Conservation (phyloP, 2,329 filamentous ascomycete genomes). For the Cordyceps javanica region DNA sequence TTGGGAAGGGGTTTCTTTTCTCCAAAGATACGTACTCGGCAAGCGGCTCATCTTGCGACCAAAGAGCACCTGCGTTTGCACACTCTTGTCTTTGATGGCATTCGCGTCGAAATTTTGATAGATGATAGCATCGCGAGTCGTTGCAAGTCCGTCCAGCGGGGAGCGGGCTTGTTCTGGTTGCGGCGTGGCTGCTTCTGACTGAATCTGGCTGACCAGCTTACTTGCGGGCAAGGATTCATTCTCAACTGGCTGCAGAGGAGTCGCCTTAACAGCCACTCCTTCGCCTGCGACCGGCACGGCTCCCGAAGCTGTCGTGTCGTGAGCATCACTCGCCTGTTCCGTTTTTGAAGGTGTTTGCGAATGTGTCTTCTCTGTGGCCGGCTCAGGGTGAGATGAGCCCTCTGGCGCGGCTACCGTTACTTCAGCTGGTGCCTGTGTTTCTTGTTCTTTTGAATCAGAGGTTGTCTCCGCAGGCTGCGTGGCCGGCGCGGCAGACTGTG, state of each 20-base stretch:
- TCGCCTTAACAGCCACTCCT: background rate
- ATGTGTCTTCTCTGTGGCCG: background rate
- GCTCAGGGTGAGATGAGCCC: too few species aligned
- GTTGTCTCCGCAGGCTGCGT: background rate
- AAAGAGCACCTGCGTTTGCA: constrained; percentile 55
- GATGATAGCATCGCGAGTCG: constrained; percentile 53
- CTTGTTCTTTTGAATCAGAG: background rate
- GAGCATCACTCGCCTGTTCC: background rate
- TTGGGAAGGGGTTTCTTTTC: background rate
- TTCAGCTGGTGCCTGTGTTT: background rate
- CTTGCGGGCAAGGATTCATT: background rate
- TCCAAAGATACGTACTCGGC: constrained; percentile 37
- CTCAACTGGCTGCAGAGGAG: background rate
- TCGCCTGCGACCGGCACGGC: background rate
- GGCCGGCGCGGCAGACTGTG: background rate
- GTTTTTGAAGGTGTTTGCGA: background rate
- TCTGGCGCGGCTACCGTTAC: background rate
- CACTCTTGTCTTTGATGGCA: constrained; percentile 47
- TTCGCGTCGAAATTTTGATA: constrained; percentile 55
- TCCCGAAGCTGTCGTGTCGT: background rate
- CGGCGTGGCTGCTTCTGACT: constrained; percentile 16
- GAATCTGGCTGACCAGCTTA: constrained; percentile 11
- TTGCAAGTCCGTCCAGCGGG: constrained; percentile 24
- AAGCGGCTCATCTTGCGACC: constrained; percentile 53
- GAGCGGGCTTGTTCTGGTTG: constrained; percentile 18